A percentile compares a stretch with the other conserved stretches of the same genome.
phyloP scores from a whole-genome alignment of 2,329 filamentous ascomycete genomes.

The Dryadomyces quercus-mongolicae region DNA sequence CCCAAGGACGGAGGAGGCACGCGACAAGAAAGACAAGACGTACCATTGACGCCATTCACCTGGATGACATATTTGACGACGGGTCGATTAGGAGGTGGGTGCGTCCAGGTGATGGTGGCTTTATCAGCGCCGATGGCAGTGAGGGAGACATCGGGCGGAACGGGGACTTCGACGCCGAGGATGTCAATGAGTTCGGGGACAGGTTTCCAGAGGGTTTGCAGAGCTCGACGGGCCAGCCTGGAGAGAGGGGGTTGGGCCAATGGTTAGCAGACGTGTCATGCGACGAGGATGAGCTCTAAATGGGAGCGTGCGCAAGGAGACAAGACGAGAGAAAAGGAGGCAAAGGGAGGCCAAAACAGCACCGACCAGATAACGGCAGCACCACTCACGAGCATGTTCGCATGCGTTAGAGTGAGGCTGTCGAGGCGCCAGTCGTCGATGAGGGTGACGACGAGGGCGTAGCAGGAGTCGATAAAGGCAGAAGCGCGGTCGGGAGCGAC shows the following conservation, averaged over 20 bases:
- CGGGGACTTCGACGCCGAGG: conserved; percentile 86
- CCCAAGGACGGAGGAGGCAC: no score
- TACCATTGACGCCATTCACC: conserved; percentile 85
- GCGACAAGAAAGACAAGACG: background rate
- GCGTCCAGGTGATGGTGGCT: conserved; percentile 83
- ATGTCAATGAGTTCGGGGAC: conserved; percentile 84
- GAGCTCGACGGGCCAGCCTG: conserved; percentile 76
- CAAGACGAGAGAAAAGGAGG: background rate
- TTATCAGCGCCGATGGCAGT: conserved; percentile 81
- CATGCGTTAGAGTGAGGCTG: conserved; percentile 33
- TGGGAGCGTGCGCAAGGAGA: no score
- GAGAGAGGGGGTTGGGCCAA: background rate
- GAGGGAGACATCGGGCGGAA: conserved; percentile 77
- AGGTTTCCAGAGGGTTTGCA: conserved; percentile 80
- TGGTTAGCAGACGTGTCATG: conserved; percentile 2
- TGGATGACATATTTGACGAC: conserved; percentile 85
- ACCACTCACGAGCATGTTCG: conserved; percentile 42
- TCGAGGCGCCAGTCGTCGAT: conserved; percentile 32
- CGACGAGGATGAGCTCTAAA: no score
- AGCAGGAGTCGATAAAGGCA: conserved; percentile 22
- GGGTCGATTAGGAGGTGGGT: conserved; percentile 50
- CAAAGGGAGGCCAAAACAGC: background rate
- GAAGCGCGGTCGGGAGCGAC: conserved; percentile 27
- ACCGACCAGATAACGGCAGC: conserved; percentile 39
- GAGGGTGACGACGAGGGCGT: conserved; percentile 19